Evolutionary conservation across 495 filamentous ascomycete genomes (phyloP).

Genomic region (Cercophora sp.): DNA sequence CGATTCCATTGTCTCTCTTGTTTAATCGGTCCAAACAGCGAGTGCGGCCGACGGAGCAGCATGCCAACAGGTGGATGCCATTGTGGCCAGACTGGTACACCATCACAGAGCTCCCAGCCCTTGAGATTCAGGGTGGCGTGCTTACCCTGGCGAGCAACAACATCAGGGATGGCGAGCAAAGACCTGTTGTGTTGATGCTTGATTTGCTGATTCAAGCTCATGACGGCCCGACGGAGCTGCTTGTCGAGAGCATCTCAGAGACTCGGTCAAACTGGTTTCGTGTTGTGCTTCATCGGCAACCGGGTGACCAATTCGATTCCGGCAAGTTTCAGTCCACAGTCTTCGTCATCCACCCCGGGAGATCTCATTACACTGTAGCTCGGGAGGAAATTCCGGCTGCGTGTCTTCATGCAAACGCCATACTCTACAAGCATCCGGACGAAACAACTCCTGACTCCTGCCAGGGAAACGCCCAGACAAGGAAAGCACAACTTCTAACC

Average conservation of each 20-base stretch:
- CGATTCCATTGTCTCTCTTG: background rate
- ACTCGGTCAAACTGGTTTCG: background rate
- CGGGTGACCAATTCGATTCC: background rate
- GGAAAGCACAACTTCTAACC: background rate
- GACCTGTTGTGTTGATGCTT: background rate
- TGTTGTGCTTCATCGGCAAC: background rate
- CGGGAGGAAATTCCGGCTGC: background rate
- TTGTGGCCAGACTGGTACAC: background rate
- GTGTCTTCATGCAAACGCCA: background rate
- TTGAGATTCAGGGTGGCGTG: background rate
- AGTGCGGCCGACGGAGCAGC: background rate
- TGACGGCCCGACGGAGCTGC: background rate
- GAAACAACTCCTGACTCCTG: background rate
- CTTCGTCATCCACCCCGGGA: background rate
- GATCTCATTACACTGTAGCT: no score
- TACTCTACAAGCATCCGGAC: background rate
- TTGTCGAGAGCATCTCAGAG: background rate
- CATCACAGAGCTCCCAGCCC: background rate
- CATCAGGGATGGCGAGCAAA: background rate
- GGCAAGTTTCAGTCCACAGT: background rate
- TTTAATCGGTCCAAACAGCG: constrained; percentile 1
- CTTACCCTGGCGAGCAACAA: background rate
- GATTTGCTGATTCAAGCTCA: no score
- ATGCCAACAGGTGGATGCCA: background rate
- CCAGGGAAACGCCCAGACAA: no score